These are phyloP conservation scores for Inonotus obliquus DNA, from an alignment of 1,284 basidiomycete genomes.

Conservation along the genomic window DNA sequence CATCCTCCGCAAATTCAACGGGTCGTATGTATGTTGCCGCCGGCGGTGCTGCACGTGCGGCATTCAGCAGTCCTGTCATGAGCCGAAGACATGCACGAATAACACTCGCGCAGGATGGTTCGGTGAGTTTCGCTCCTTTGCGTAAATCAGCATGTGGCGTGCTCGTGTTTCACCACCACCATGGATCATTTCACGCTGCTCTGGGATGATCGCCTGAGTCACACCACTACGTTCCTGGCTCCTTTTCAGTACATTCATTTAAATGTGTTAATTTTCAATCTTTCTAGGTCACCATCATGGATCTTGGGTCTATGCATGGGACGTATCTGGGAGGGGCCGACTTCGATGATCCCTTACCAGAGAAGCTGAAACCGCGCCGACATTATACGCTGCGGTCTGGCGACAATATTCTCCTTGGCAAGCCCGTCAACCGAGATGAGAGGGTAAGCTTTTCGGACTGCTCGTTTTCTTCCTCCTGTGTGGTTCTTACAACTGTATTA, in stretches of 20 bases:
- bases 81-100: conserved; percentile 17
- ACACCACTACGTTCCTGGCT: background rate
- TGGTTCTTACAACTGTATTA: background rate
- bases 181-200: background rate
- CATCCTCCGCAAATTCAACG: background rate
- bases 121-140: conserved; percentile 1
- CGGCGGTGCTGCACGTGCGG: conserved; percentile 6
- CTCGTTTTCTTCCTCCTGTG: background rate
- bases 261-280: background rate
- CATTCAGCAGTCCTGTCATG: conserved; percentile 19
- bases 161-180: too few relatives aligned
- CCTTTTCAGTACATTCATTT: background rate
- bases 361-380: conserved; percentile 5
- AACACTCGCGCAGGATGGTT: conserved; percentile 10
- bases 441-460: conserved; percentile 3
- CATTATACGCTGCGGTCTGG: conserved; percentile 5
- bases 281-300: conserved; percentile 10
- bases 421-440: conserved; percentile 7
- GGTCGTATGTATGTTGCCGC: background rate
- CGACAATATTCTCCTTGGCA: conserved; percentile 13
- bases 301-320: conserved; percentile 15
- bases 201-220: background rate
- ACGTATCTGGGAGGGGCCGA: conserved; percentile 5
- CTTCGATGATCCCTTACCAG: background rate
- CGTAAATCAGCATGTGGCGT: background rate